These are phyloP conservation scores for Adansonia gregorii DNA, from an alignment of 441 rosid species.

Conservation along the genomic window DNA sequence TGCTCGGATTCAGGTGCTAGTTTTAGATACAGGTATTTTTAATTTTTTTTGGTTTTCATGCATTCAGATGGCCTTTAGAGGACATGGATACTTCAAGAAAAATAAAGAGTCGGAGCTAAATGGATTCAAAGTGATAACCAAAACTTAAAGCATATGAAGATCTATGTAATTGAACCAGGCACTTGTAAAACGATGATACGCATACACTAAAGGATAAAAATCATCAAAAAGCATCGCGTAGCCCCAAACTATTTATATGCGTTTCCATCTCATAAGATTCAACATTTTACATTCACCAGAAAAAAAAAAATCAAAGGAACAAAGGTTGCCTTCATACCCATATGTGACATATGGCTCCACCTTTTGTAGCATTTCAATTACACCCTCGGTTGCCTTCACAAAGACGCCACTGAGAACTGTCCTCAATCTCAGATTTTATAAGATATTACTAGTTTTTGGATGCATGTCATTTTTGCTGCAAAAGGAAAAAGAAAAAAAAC, in stretches of 20 bases:
- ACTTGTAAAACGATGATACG: background rate
- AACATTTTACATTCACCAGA: background rate
- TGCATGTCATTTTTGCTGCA: slow-evolving; percentile 82
- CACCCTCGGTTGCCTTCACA: slow-evolving; percentile 56
- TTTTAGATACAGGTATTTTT: background rate
- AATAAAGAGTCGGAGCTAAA: too few relatives aligned
- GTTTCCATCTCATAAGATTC: background rate
- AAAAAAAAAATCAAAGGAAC: background rate
- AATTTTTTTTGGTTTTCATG: too few relatives aligned
- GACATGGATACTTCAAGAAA: too few relatives aligned
- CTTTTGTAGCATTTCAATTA: slow-evolving; percentile 68
- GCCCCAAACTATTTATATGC: background rate
- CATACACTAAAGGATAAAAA: background rate
- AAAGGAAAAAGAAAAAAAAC: slow-evolving; percentile 25
- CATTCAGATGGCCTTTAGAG: too few relatives aligned
- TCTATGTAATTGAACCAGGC: background rate
- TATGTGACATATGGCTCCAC: slow-evolving; percentile 96
- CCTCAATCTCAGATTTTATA: slow-evolving; percentile 60
- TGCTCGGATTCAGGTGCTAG: background rate
- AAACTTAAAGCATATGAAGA: background rate
- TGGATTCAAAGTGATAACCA: background rate
- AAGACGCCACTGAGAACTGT: slow-evolving; percentile 68
- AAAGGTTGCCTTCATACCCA: slow-evolving; percentile 51
- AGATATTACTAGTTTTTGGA: slow-evolving; percentile 61
- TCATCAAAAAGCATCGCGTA: background rate